These are phyloP conservation scores for Cynara cardunculus DNA, from an alignment of 129 eudicot species.

Conservation along the genomic window DNA sequence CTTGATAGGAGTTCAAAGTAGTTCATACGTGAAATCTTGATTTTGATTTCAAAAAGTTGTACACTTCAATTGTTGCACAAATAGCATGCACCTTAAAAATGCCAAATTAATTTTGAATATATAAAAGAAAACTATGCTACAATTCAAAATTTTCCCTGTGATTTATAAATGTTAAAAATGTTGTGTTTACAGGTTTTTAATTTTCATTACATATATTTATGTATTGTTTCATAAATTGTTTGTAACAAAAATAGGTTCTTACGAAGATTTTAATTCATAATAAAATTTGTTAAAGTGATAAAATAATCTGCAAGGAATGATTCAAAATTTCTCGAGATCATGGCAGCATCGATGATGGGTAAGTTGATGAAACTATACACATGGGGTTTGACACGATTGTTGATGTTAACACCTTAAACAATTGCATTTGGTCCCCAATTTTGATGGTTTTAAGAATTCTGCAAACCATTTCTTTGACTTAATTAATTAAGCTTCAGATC, in stretches of 20 bases:
- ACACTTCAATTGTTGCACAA: too few relatives aligned
- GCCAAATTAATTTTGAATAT: background rate
- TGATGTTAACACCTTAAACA: slow-evolving; percentile 24
- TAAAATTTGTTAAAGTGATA: background rate
- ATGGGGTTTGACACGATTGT: slow-evolving; percentile 55
- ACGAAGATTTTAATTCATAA: background rate
- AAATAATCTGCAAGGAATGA: background rate
- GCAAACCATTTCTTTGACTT: slow-evolving; percentile 43
- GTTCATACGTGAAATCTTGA: background rate
- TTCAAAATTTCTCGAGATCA: slow-evolving; percentile 49
- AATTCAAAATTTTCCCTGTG: background rate
- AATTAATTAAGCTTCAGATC: background rate
- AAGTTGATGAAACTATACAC: slow-evolving; percentile 43
- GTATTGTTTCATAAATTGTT: background rate
- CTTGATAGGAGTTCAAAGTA: background rate
- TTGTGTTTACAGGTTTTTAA: background rate
- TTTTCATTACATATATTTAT: background rate
- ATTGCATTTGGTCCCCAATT: slow-evolving; percentile 43
- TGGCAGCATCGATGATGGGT: slow-evolving; percentile 31
- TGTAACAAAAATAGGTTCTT: background rate
- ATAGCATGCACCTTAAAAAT: too few relatives aligned
- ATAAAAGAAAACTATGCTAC: background rate
- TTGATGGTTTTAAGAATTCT: slow-evolving; percentile 20
- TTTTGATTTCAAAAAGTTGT: background rate
- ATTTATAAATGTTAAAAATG: background rate